A percentile compares a stretch with the other conserved stretches of the same genome.
phyloP scores from a whole-genome alignment of 1,284 basidiomycete genomes.

The Leccinum pachyderme region DNA sequence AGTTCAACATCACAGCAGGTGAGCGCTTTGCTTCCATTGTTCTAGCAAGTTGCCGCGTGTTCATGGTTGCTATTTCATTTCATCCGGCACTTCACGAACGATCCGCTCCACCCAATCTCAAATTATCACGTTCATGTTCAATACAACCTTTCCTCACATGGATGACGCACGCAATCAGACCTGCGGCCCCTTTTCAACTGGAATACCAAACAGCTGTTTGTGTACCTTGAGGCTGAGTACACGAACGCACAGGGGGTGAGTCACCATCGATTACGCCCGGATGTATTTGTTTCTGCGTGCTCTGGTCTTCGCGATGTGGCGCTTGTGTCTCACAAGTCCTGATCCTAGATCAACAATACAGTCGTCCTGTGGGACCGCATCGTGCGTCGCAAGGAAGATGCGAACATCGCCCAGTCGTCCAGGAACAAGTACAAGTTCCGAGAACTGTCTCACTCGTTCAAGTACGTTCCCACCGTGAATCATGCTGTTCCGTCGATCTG shows the following conservation, averaged over 20 bases:
- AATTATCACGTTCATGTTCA: constrained; percentile 18
- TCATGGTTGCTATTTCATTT: constrained; percentile 31
- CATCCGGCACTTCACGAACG: constrained; percentile 10
- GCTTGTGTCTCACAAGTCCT: constrained; percentile 12
- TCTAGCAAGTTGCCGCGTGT: constrained; percentile 19
- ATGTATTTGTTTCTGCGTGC: constrained; percentile 9
- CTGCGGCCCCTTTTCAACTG: constrained; percentile 82
- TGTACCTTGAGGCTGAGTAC: constrained; percentile 82
- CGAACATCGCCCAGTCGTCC: constrained; percentile 51
- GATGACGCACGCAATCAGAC: constrained; percentile 45
- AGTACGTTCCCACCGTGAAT: constrained; percentile 48
- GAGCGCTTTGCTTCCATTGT: constrained; percentile 32
- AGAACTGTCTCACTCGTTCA: constrained; percentile 75
- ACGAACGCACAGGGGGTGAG: constrained; percentile 68
- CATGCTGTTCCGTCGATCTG: constrained; percentile 10
- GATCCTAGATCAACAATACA: constrained; percentile 67
- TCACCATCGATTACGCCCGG: constrained; percentile 14
- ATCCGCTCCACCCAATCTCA: constrained; percentile 11
- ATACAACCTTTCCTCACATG: constrained; percentile 3
- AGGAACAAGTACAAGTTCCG: constrained; percentile 85
- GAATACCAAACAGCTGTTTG: constrained; percentile 93
- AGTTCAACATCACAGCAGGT: constrained; percentile 80
- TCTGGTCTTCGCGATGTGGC: constrained; percentile 4
- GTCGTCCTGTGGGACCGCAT: constrained; percentile 93
- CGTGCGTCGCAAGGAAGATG: constrained; percentile 74